Evolutionary conservation across 352 stramenopile genomes (phyloP).

Genomic region (Globisporangium barbulae): DNA sequence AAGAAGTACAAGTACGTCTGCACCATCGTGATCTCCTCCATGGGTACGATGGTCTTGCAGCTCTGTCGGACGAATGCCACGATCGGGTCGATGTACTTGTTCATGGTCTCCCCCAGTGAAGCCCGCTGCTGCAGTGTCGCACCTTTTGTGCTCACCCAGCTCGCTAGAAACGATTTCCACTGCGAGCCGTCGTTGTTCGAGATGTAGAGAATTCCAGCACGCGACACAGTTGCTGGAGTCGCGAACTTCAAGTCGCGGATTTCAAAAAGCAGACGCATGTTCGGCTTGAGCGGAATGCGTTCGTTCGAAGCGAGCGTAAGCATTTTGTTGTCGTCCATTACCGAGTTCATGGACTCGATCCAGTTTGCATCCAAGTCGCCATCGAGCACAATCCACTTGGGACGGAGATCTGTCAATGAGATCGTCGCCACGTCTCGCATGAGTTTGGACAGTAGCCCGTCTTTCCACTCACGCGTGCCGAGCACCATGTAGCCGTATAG

Average conservation of each 20-base stretch:
- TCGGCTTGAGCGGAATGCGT: constrained; percentile 92
- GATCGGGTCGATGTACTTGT: constrained; percentile 86
- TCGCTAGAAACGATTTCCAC: constrained; percentile 91
- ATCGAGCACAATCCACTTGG: constrained; percentile 97
- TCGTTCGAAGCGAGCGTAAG: constrained; percentile 93
- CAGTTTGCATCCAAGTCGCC: constrained; percentile 85
- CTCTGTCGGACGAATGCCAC: constrained; percentile 86
- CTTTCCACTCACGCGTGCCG: constrained; percentile 94
- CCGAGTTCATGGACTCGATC: constrained; percentile 90
- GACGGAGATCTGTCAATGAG: constrained; percentile 49
- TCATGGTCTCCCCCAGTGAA: constrained; percentile 55
- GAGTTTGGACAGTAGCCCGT: constrained; percentile 93
- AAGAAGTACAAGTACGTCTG: constrained; percentile 92
- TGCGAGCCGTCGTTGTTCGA: constrained; percentile 90
- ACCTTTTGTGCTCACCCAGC: constrained; percentile 84
- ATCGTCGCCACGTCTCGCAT: constrained; percentile 89
- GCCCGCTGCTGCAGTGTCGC: constrained; percentile 50
- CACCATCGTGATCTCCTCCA: constrained; percentile 91
- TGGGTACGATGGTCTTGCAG: constrained; percentile 86
- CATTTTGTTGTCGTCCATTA: constrained; percentile 91
- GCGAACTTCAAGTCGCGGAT: constrained; percentile 94
- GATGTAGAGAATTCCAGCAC: constrained; percentile 95
- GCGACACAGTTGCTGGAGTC: constrained; percentile 92
- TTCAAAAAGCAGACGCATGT: constrained; percentile 96
- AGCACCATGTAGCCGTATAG: constrained; percentile 96